These are phyloP conservation scores for Liquidambar formosana DNA, from an alignment of 164 flowering plant genomes.

Conservation along the genomic window DNA sequence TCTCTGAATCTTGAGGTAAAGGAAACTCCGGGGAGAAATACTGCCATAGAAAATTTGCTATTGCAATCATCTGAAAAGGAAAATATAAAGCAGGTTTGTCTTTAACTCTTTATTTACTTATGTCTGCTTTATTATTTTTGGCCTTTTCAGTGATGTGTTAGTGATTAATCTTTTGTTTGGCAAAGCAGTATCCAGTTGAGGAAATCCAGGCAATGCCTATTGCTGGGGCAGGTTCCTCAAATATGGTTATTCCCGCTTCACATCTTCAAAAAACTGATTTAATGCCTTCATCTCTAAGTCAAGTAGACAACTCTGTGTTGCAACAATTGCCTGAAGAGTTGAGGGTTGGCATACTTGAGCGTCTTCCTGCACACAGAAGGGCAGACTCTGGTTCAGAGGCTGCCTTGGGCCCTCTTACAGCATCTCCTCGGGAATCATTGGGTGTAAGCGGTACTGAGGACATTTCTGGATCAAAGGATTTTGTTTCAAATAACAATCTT, in stretches of 20 bases:
- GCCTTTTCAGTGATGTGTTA: background rate
- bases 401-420: slow-evolving; percentile 13
- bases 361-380: slow-evolving; percentile 69
- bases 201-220: slow-evolving; percentile 18
- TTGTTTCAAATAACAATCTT: slow-evolving; percentile 30
- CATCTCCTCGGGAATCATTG: slow-evolving; percentile 15
- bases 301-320: slow-evolving; percentile 69
- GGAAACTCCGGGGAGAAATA: background rate
- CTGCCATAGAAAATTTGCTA: background rate
- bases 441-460: slow-evolving; percentile 13
- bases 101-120: too few relatives aligned
- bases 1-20: background rate
- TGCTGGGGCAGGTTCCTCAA: slow-evolving; percentile 21
- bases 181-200: slow-evolving; percentile 10
- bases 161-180: slow-evolving; percentile 16
- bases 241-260: slow-evolving; percentile 7
- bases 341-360: slow-evolving; percentile 61
- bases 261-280: slow-evolving; percentile 32
- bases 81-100: background rate
- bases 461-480: slow-evolving; percentile 3
- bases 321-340: slow-evolving; percentile 77
- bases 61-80: background rate
- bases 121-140: background rate
- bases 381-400: slow-evolving; percentile 27
- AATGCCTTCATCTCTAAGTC: slow-evolving; percentile 85